Evolutionary conservation across 371 early-diverging fungal species (phyloP), one percentile per base, ranked within the genome.

Genomic region (Mucor mucedo): DNA sequence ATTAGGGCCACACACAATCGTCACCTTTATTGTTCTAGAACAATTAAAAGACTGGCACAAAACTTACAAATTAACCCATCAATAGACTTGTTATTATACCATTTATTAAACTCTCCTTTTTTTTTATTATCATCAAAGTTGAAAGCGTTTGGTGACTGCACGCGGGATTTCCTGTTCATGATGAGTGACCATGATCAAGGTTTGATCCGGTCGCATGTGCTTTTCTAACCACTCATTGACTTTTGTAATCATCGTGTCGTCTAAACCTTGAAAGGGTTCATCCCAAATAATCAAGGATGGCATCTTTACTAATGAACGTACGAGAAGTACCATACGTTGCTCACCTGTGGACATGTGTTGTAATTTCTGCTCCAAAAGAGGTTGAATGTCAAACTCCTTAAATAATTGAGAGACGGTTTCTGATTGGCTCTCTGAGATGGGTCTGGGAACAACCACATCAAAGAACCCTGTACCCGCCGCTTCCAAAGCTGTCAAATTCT

Each of bases 1-100:
- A 45, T 76, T 88, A 47, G 89, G 88, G 0, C 90, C 90, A 10
- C 90, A 90, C 56, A 89, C 90, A 2, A 84, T 89, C 45, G 72
- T 88, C 33, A 87, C 88, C 0, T 90, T 90, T 71, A 76, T 89
- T 14, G 80, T 87, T 38, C 71, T 90, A 10, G 90, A 90, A 58
- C 83, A 86, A 68, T 62, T 89, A 45, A 80, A 83, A 55, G 62
- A 66, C 55, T 53, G 79, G 59, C 80, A 87, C 52, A 55, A 57
- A 47, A 21, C 28, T 16, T 62, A 62, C 16, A 54, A 62, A 30
- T 42, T 32, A 42, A 33, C 48, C 52, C 21, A 21, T 21, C 21
- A 21, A 21, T 21, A 21, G 21, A 21, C 21, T 21, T 21, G 21
- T 21, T 21, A 21, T 21, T 21, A 21, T 21, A 21, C 21, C 21